Evolutionary conservation across 176 grass and related monocot species (phyloP), one percentile per base, ranked within the genome.

Genomic region (Carex parvula): DNA sequence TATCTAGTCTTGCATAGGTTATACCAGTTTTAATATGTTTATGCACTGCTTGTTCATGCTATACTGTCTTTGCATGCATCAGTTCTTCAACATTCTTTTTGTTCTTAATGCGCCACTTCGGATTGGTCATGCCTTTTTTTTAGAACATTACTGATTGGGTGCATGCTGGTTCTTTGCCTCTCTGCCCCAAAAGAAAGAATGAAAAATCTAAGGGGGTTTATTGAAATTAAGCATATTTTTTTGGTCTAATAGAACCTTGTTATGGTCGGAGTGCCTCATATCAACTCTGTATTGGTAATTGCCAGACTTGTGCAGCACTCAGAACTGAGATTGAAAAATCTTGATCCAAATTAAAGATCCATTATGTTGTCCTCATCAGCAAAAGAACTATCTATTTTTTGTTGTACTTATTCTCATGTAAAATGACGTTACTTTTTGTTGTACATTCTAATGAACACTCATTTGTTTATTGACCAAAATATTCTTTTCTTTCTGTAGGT

Each of bases 401-500:
- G 3, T 24, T 14, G 0, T 24, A 11, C 0, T 18, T 57, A 18
- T 17, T 78, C 52, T 78, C 7, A 32, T 16, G 20, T 78, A 78
- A 17, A 56, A 52, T 52, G 50, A 57, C 26, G 18, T 32, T 32
- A 55, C 17, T 56, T 56, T 17, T 71, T 44, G 0, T n/a, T 71
- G 37, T 71, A 71, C 17, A 32, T 57, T 57, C 17, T 56, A 57
- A 42, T 37, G 13, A 67, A 5, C 42, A 73, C 44, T 21, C 5
- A 22, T 20, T 48, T 50, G 13, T 48, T 24, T 24, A 50, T 56
- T 78, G 24, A 78, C 52, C 5, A 78, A 78, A 78, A 56, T 18
- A 57, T 56, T 80, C 70, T 17, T 46, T 64, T 79, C 56, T 41
- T 89, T 81, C 76, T 81, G 41, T 73, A 99, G 96, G 96, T 99